phyloP scores from a whole-genome alignment of 164 flowering plant genomes.

The Magnolia officinalis region DNA sequence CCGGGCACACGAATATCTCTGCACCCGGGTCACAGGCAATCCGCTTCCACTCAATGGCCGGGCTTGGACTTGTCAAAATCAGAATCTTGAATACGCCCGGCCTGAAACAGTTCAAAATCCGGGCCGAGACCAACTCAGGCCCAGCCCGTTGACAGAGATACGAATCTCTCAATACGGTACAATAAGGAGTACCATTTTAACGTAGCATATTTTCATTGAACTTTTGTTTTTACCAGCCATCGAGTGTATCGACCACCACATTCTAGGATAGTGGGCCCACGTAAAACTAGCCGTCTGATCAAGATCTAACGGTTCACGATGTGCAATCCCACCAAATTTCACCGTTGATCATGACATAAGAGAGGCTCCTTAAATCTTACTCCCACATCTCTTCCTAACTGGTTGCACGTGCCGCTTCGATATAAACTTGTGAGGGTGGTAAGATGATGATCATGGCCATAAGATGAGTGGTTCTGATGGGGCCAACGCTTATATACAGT shows the following conservation, averaged over 20 bases:
- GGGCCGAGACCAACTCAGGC: no score
- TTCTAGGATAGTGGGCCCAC: background rate
- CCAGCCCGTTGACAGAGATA: background rate
- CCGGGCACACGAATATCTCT: no score
- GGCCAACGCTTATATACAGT: background rate
- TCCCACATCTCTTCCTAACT: conserved; percentile 63
- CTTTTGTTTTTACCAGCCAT: no score
- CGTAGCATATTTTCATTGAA: no score
- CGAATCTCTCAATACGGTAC: background rate
- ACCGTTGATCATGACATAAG: no score
- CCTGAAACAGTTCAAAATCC: no score
- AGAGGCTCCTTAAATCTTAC: conserved; percentile 29
- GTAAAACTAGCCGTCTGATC: background rate
- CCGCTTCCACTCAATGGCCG: no score
- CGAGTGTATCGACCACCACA: background rate
- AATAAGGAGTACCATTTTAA: background rate
- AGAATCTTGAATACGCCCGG: no score
- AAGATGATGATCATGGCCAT: conserved; percentile 13
- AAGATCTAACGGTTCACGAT: background rate
- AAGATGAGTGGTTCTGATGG: background rate
- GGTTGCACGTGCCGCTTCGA: conserved; percentile 29
- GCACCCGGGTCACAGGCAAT: no score
- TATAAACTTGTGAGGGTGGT: conserved; percentile 20
- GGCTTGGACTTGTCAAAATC: no score
- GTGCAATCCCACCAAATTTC: no score